Percentiles rank a stretch among this genome's conserved stretches.
Conservation (phyloP, 441 rosid species). For the Codiaeum variegatum region DNA sequence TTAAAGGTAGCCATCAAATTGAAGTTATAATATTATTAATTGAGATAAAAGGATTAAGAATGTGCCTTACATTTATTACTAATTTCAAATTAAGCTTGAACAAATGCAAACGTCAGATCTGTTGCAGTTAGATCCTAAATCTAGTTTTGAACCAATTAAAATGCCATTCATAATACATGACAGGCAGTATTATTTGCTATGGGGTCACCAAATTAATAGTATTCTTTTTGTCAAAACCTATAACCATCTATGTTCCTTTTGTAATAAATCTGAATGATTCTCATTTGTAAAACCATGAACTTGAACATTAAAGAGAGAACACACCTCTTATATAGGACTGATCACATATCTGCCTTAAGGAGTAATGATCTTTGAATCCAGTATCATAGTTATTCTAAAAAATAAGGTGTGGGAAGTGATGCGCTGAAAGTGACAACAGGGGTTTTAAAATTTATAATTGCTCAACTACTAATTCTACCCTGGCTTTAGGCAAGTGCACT, state of each 20-base stretch:
- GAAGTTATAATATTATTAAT: no score
- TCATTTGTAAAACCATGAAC: background rate
- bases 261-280: background rate
- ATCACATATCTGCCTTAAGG: conserved; percentile 93
- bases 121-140: background rate
- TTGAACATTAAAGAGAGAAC: conserved; percentile 10
- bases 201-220: background rate
- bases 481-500: no score
- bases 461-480: no score
- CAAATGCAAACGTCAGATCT: background rate
- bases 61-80: no score
- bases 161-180: background rate
- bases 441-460: no score
- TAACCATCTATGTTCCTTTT: background rate
- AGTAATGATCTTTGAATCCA: conserved; percentile 96
- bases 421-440: no score
- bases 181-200: background rate
- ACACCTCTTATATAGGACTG: conserved; percentile 82
- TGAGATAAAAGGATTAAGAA: no score
- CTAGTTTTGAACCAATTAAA: background rate
- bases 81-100: no score
- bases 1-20: no score
- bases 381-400: conserved; percentile 98
- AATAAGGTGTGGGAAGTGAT: conserved; percentile 73
- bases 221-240: background rate